Evolutionary conservation across 495 filamentous ascomycete genomes (phyloP).

Genomic region (Lophium mytilinum): DNA sequence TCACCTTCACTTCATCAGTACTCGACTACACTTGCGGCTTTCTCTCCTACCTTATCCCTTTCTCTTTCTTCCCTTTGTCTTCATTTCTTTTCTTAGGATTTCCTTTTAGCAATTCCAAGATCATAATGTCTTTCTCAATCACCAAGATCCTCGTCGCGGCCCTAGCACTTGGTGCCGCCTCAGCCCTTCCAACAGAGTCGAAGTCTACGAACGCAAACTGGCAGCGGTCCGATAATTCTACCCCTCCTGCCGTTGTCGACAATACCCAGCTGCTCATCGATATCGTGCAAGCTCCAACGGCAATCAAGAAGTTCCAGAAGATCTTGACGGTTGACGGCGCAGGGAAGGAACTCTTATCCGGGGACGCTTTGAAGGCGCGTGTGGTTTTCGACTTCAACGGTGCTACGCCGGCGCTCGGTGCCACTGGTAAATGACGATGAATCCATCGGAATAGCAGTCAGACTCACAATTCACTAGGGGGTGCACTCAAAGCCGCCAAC

Average conservation of each 20-base stretch:
- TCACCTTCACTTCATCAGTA: not conserved
- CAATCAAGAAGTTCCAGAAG: slow-evolving; percentile 23
- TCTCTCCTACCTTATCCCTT: slow-evolving; percentile 1
- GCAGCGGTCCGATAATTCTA: not conserved
- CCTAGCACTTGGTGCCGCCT: slow-evolving; percentile 14
- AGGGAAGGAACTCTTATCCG: slow-evolving; percentile 11
- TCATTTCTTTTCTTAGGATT: slow-evolving; percentile 14
- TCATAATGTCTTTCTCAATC: slow-evolving; percentile 15
- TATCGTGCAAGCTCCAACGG: slow-evolving; percentile 2
- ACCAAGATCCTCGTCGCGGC: slow-evolving; percentile 15
- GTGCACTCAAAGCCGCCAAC: slow-evolving; percentile 31
- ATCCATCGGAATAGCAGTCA: not conserved
- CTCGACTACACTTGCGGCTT: not conserved
- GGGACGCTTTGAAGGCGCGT: slow-evolving; percentile 7
- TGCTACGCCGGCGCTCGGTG: slow-evolving; percentile 3
- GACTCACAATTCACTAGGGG: slow-evolving; percentile 6
- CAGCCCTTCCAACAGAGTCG: slow-evolving; percentile 1
- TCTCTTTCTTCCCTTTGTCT: slow-evolving; percentile 14
- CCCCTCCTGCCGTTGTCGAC: slow-evolving; percentile 1
- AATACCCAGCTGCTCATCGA: slow-evolving; percentile 2
- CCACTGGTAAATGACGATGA: slow-evolving; percentile 5
- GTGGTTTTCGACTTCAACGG: slow-evolving; percentile 29
- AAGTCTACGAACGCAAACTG: too few species aligned
- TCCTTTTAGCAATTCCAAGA: slow-evolving; percentile 1
- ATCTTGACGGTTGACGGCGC: slow-evolving; percentile 9